Evolutionary conservation across 2,329 filamentous ascomycete genomes (phyloP), one percentile per base, ranked within the genome.

Genomic region (Stromatinia cepivora): DNA sequence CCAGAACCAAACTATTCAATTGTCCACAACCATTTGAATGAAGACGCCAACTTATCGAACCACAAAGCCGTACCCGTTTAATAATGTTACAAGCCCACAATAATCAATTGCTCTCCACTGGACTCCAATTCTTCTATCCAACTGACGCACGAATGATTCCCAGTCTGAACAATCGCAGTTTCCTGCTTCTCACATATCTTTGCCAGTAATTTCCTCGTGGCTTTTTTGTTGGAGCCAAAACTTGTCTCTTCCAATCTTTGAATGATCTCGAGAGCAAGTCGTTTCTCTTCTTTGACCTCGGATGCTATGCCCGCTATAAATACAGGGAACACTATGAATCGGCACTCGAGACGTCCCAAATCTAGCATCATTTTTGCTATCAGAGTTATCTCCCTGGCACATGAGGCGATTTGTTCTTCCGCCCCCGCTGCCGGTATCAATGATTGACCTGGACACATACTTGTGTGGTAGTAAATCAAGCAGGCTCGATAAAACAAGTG

Each of bases 241-340:
- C 81, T 82, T 45, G 80, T 77, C 9, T 80, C 79, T 69, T 85
- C 84, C 75, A 86, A 79, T 9, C 75, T 77, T n/a, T 77, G 79
- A 50, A 87, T 79, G 63, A 86, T 73, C n/a, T 83, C 80, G 69
- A 86, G 77, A 1, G 82, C 83, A 72, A 80, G 78, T 66, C 79
- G 78, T 74, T 86, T 84, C 28, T 82, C 79, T 7, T 78, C 78
- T 11, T 77, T 77, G 34, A 81, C 79, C 0, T 75, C 77, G 2
- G 79, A 77, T 15, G 81, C 81, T 25, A 82, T 80, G 4, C 85
- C 85, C 0, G 84, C 83, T 70, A 87, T 81, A 74, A 87, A 87
- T 0, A 86, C 72, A 0, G 85, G 84, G 71, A 87, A 86, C 3
- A 85, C 79, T 6, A 84, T 75, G 69, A 83, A 83, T 31, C 82